Evolutionary conservation across 164 flowering plant species (phyloP), one percentile per base, ranked within the genome.

Genomic region (Sextonia rubra): DNA sequence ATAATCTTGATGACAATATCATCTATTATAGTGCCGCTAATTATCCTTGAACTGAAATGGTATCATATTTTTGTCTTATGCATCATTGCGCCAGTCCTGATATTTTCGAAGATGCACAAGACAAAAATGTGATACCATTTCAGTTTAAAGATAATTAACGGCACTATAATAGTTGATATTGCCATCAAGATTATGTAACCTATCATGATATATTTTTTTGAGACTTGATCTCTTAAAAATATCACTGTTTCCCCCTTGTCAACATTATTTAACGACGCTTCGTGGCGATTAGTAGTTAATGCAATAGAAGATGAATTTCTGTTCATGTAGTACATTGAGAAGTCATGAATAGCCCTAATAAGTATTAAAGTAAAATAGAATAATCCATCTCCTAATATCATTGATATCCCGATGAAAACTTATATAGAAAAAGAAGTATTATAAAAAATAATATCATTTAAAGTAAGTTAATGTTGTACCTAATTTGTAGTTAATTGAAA

Each of bases 311-410:
- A 37, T 4, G 73, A 37, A 12, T 74, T 73, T 23, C 68, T 69
- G 24, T 17, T 63, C 1, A 4, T 17, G 15, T 0, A 0, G 27
- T 66, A 11, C 47, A 17, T 68, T 49, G 0, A 8, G 6, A 78
- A 1, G 75, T 11, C 55, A 2, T 6, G 5, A 2, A 69, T 17
- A 30, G 82, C 71, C 69, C 26, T 69, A 4, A 17, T 3, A 0
- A 82, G 29, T 69, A 82, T 71, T 3, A 56, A 47, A 2, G 74
- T 6, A 25, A 82, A 73, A 70, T 80, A 65, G 37, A 47, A 80
- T 20, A 82, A 81, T 4, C 85, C 85, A 55, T 82, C 83, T 22
- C 85, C 85, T 1, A 82, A 71, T n/a, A 80, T 80, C 70, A 77
- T 64, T 17, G 80, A 79, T 60, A 82, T 80, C 4, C 81, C 60